Evolutionary conservation across 208 protist species (phyloP).

Genomic region (Acanthamoeba rhysodes): DNA sequence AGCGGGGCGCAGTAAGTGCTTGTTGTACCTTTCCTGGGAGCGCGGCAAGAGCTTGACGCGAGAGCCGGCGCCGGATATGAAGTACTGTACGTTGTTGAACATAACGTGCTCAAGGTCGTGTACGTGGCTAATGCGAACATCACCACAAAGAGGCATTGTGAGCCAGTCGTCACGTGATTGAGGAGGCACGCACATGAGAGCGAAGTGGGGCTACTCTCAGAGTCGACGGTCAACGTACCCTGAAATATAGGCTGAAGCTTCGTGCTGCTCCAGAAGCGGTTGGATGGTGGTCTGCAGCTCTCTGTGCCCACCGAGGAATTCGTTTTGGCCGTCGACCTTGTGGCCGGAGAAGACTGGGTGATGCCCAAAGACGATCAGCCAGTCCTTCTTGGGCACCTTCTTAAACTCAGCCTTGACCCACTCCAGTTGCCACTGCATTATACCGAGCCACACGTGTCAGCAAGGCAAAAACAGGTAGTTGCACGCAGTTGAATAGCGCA

Average conservation of each 20-base stretch:
- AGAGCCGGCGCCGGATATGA: constrained; percentile 85
- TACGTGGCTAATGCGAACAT: constrained; percentile 75
- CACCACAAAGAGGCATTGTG: too few species aligned
- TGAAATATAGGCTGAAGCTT: constrained; percentile 84
- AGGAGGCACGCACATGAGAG: background rate
- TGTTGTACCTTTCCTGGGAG: background rate
- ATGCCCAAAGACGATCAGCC: constrained; percentile 88
- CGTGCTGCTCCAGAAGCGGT: constrained; percentile 81
- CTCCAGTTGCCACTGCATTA: background rate
- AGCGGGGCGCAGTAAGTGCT: background rate
- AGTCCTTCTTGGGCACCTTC: constrained; percentile 45
- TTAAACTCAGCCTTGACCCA: constrained; percentile 82
- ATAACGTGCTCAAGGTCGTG: constrained; percentile 88
- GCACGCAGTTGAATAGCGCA: too few species aligned
- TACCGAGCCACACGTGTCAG: background rate
- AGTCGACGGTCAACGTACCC: constrained; percentile 47
- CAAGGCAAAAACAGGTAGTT: too few species aligned
- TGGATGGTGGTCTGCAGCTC: constrained; percentile 84
- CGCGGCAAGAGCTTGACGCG: constrained; percentile 77
- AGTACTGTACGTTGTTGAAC: constrained; percentile 82
- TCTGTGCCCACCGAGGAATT: constrained; percentile 74
- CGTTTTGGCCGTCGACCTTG: constrained; percentile 73
- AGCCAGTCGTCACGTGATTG: too few species aligned
- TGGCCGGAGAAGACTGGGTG: constrained; percentile 84
- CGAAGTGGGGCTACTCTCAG: too few species aligned